Evolutionary conservation across 345 rosid genomes (phyloP).

Genomic region (Psidium friedrichsthalianum): DNA sequence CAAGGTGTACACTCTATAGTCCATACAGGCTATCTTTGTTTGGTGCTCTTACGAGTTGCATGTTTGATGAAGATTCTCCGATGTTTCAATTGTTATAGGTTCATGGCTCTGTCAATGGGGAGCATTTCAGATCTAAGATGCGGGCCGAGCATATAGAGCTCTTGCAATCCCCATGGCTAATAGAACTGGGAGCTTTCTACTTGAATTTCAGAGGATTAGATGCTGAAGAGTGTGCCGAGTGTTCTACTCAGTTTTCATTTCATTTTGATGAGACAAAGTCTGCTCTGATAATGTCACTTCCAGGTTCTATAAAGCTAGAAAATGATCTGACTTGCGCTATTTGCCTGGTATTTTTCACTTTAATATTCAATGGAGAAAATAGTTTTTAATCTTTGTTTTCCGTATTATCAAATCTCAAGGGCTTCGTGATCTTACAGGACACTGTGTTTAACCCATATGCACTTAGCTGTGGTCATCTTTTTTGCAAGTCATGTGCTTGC

Average conservation of each 20-base stretch:
- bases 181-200: slow-evolving; percentile 85
- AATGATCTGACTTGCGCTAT: slow-evolving; percentile 72
- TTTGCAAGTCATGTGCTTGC: slow-evolving; percentile 86
- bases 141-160: slow-evolving; percentile 77
- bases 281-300: slow-evolving; percentile 48
- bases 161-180: slow-evolving; percentile 89
- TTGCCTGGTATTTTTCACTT: slow-evolving; percentile 48
- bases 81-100: slow-evolving; percentile 27
- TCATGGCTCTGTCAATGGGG: slow-evolving; percentile 75
- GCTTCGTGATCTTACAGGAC: slow-evolving; percentile 37
- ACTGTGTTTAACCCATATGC: slow-evolving; percentile 80
- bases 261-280: slow-evolving; percentile 37
- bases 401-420: neutral
- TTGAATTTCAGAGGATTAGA: slow-evolving; percentile 52
- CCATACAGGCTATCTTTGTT: neutral
- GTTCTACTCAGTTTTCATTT: slow-evolving; percentile 47
- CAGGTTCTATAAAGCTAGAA: slow-evolving; percentile 55
- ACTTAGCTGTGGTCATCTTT: slow-evolving; percentile 81
- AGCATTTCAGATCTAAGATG: slow-evolving; percentile 71
- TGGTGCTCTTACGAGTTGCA: neutral
- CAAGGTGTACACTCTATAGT: slow-evolving; percentile 32
- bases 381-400: neutral
- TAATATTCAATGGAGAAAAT: neutral
- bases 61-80: neutral
- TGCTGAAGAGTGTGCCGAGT: slow-evolving; percentile 25